Evolutionary conservation across 2,329 filamentous ascomycete genomes (phyloP).

Genomic region (Cercospora nicotianae): DNA sequence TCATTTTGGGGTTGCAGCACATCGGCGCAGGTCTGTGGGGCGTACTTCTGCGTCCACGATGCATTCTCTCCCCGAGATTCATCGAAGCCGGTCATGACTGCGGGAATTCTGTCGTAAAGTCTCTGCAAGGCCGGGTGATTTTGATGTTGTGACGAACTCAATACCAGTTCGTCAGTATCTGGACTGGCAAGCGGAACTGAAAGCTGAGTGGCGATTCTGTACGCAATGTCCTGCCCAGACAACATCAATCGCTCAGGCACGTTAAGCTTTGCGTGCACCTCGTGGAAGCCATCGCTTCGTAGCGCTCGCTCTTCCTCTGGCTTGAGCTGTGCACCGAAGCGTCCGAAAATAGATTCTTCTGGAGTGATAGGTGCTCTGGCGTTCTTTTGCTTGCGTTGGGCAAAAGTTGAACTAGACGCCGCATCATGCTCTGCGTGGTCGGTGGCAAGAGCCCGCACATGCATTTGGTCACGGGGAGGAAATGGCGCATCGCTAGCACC

Average conservation of each 20-base stretch:
- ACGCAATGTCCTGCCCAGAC: constrained; percentile 43
- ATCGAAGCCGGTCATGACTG: constrained; percentile 75
- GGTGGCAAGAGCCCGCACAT: constrained; percentile 56
- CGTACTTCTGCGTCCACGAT: constrained; percentile 83
- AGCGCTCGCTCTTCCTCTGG: constrained; percentile 26
- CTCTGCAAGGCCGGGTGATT: constrained; percentile 60
- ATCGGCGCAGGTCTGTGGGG: constrained; percentile 66
- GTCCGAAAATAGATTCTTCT: constrained; percentile 28
- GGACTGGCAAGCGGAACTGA: constrained; percentile 22
- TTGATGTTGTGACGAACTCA: constrained; percentile 17
- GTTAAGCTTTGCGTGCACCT: constrained; percentile 35
- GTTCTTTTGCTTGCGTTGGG: constrained; percentile 42
- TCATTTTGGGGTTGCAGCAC: constrained; percentile 76
- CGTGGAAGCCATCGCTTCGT: constrained; percentile 36
- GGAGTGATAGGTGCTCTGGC: constrained; percentile 29
- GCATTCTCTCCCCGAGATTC: constrained; percentile 69
- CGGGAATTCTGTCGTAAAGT: constrained; percentile 61
- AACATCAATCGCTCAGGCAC: constrained; percentile 37
- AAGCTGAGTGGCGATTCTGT: constrained; percentile 35
- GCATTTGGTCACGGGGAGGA: constrained; percentile 65
- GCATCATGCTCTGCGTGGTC: background rate
- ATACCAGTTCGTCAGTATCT: constrained; percentile 21
- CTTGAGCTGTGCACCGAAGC: constrained; percentile 24
- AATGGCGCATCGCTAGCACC: constrained; percentile 69
- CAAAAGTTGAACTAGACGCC: constrained; percentile 6